A percentile compares a stretch with the other conserved stretches of the same genome.
These are phyloP conservation scores for Ogataea kodamae DNA, from an alignment of 805 yeast genomes.

Conservation along the genomic window DNA sequence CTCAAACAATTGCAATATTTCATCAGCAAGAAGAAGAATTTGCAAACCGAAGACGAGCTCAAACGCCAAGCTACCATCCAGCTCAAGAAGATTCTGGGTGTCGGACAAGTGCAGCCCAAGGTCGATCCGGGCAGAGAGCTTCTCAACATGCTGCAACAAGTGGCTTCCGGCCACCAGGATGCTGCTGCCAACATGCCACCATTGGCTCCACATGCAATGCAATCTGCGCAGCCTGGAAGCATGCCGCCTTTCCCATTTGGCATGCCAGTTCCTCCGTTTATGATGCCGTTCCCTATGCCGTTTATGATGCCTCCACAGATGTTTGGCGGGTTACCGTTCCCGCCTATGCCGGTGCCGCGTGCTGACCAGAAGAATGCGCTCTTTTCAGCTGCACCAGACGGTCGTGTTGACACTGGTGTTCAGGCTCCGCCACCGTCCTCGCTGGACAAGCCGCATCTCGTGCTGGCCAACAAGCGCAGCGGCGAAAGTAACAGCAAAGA, in stretches of 20 bases:
- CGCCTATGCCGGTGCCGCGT: constrained; percentile 11
- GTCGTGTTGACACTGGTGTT: constrained; percentile 13
- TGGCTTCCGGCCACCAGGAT: constrained; percentile 34
- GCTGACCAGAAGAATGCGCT: too few relatives aligned
- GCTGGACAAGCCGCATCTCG: constrained; percentile 32
- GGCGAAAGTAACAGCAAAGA: constrained; percentile 33
- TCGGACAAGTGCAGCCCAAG: constrained; percentile 37
- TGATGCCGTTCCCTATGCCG: constrained; percentile 16
- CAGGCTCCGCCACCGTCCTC: constrained; percentile 33
- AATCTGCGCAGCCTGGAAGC: constrained; percentile 17
- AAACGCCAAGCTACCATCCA: constrained; percentile 61
- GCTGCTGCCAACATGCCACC: constrained; percentile 10
- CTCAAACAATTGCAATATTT: constrained; percentile 51
- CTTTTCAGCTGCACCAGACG: constrained; percentile 6
- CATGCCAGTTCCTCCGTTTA: constrained; percentile 25
- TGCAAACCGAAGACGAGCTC: constrained; percentile 52
- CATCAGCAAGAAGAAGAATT: constrained; percentile 50
- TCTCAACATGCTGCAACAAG: constrained; percentile 55
- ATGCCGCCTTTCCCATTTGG: constrained; percentile 25
- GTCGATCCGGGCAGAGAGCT: constrained; percentile 77
- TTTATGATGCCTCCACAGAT: constrained; percentile 14
- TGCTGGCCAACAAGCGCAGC: constrained; percentile 26
- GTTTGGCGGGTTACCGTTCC: constrained; percentile 13
- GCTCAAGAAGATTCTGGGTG: constrained; percentile 62
- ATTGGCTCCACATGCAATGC: too few relatives aligned